Percentiles rank a stretch among this genome's conserved stretches.
phyloP scores from a whole-genome alignment of 2,329 filamentous ascomycete species.

The Sclerotinia subarctica region DNA sequence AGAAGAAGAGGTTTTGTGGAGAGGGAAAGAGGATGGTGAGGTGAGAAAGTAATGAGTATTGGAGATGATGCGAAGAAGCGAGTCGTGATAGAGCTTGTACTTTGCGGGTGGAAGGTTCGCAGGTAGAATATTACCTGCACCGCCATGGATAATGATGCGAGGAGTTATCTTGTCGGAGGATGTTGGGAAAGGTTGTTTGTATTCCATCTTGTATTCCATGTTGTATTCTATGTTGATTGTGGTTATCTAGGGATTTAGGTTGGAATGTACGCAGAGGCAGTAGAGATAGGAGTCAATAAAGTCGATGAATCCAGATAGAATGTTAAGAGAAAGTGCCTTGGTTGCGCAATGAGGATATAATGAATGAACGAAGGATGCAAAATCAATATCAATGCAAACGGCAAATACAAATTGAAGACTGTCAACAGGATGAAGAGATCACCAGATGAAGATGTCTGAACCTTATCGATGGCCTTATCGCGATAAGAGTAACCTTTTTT shows the following conservation, averaged over 20 bases:
- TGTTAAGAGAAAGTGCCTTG: background rate
- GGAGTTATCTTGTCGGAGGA: conserved; percentile 24
- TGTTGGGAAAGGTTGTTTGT: conserved; percentile 21
- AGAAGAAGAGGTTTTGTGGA: conserved; percentile 40
- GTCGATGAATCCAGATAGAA: background rate
- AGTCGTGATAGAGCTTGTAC: conserved; percentile 56
- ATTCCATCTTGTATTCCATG: conserved; percentile 26
- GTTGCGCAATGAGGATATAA: background rate
- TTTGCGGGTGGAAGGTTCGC: conserved; percentile 55
- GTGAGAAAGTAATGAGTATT: conserved; percentile 44
- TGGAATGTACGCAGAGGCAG: background rate
- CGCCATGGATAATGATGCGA: conserved; percentile 50
- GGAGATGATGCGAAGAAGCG: conserved; percentile 60
- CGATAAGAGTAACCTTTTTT: background rate
- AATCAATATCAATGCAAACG: background rate
- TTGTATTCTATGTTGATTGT: conserved; percentile 7
- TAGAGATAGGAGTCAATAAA: background rate
- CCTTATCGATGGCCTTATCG: background rate
- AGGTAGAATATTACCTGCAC: conserved; percentile 66
- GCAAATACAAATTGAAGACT: background rate
- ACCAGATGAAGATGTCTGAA: background rate
- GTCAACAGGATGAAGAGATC: background rate
- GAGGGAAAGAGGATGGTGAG: conserved; percentile 59
- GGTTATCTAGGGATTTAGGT: background rate
- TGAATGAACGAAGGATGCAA: background rate